Evolutionary conservation across 1,284 basidiomycete species (phyloP), one percentile per base, ranked within the genome.

Genomic region (Marasmius tenuissimus): DNA sequence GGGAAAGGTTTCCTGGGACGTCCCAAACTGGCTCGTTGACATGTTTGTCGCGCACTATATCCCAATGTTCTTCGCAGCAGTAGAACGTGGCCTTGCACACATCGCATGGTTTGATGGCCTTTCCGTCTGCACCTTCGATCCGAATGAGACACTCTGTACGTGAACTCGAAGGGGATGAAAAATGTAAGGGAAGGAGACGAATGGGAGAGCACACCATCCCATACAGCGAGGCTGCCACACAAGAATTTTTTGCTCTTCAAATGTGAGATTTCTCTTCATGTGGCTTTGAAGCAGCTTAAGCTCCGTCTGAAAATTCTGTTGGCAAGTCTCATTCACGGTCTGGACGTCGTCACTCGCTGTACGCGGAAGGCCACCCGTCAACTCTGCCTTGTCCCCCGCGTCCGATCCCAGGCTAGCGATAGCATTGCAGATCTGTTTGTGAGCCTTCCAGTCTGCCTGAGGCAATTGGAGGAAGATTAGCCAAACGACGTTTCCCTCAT

Each of bases 201-300:
- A 16, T 47, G 40, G 38, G 55, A 20, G 16, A 16, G 58, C 70
- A 33, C 65, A 77, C 75, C 75, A 77, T 9, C 68, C 72, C 51
- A 75, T 69, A 59, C 77, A 78, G 14, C 71, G 69, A 0, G 76
- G 75, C 60, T 77, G 72, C 68, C 68, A 76, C 33, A 64, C 69
- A 1, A 76, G 52, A 8, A 77, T 42, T 53, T 75, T 75, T 4
- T 66, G 66, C 58, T 77, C 75, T 7, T 62, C 27, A 18, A 67
- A 51, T 11, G 59, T 67, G 10, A 69, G 59, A 0, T 61, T 47
- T 22, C 73, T 62, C 14, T 65, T 63, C 22, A 73, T 40, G 16
- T 58, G 37, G 0, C 16, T 9, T 47, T 61, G 47, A 7, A 71
- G 27, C 12, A 57, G 58, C 1, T 27, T 27, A 27, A 63, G 37